phyloP scores from a whole-genome alignment of 768 basidiomycete species.

The Asterophora parasitica region DNA sequence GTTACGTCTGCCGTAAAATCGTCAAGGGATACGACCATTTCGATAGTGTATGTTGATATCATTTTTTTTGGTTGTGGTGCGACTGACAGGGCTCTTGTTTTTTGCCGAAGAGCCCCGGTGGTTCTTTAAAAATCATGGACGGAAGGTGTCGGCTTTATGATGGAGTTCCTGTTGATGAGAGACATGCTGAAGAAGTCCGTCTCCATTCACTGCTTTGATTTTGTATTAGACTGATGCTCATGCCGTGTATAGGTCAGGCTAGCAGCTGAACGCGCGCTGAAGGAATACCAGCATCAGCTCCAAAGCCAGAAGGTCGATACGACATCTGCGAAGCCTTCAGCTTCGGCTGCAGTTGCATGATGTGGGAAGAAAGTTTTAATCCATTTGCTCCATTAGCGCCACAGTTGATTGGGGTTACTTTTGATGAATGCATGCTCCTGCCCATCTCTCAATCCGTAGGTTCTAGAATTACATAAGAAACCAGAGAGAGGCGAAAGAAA shows the following conservation, averaged over 20 bases:
- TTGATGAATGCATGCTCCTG: too few relatives aligned
- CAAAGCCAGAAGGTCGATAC: slow-evolving; percentile 54
- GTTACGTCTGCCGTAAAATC: slow-evolving; percentile 76
- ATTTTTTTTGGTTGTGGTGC: background rate
- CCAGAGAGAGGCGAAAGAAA: background rate
- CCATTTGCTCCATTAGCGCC: background rate
- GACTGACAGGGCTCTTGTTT: slow-evolving; percentile 12
- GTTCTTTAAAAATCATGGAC: background rate
- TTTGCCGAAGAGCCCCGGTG: background rate
- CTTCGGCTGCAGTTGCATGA: background rate
- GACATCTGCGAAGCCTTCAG: slow-evolving; percentile 24
- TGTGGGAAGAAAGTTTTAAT: too few relatives aligned
- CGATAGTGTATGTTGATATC: slow-evolving; percentile 34
- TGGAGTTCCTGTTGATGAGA: slow-evolving; percentile 40
- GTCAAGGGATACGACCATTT: slow-evolving; percentile 81
- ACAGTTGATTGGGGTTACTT: too few relatives aligned
- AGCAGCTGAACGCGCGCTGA: slow-evolving; percentile 63
- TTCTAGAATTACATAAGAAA: too few relatives aligned
- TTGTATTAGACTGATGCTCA: background rate
- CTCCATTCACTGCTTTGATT: background rate
- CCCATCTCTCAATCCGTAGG: too few relatives aligned
- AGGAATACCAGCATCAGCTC: slow-evolving; percentile 50
- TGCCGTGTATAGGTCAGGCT: slow-evolving; percentile 42
- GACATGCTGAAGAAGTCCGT: slow-evolving; percentile 63
- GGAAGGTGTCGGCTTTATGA: slow-evolving; percentile 63